Evolutionary conservation across 2,329 filamentous ascomycete genomes (phyloP), one percentile per base, ranked within the genome.

Genomic region (Ophioceras dolichostomum): DNA sequence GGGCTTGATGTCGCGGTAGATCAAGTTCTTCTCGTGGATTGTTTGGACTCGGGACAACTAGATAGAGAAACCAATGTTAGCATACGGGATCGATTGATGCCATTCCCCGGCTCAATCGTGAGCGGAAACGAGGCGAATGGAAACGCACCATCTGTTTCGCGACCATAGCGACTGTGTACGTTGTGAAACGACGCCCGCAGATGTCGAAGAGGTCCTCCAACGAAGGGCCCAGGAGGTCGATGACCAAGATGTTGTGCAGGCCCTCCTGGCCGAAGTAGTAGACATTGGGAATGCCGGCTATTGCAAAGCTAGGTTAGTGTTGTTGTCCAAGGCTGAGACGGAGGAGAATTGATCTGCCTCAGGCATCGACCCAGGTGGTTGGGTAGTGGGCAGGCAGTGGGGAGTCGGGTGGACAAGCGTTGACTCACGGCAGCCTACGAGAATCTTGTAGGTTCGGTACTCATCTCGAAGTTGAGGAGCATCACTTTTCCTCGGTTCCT

Each of bases 231-330:
- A 98, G 79, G 30, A 98, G 72, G 63, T 98, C 89, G 53, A 96
- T 96, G 49, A 98, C 89, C 36, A 98, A 79, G 49, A 96, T 96
- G 66, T 98, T 96, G 70, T 98, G 91, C 21, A 96, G 79, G 50
- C 89, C 91, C 63, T 96, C 89, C 58, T 98, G 91, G 44, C 91
- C 91, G 51, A 96, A 98, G 65, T 96, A 98, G 68, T 96, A 96
- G 54, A 98, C 91, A 74, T 96, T 96, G 53, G 91, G 91, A 50
- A 98, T 96, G 53, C 91, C 91, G 53, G 89, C 89, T 96, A 58
- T 20, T 20, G 17, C 4, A 16, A 31, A 12, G n/a, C n/a, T n/a
- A n/a, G n/a, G n/a, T n/a, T n/a, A n/a, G n/a, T n/a, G n/a, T n/a
- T n/a, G n/a, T n/a, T n/a, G n/a, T n/a, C n/a, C n/a, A n/a, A n/a